Evolutionary conservation across 2,329 filamentous ascomycete species (phyloP).

Genomic region (Ciborinia camelliae): DNA sequence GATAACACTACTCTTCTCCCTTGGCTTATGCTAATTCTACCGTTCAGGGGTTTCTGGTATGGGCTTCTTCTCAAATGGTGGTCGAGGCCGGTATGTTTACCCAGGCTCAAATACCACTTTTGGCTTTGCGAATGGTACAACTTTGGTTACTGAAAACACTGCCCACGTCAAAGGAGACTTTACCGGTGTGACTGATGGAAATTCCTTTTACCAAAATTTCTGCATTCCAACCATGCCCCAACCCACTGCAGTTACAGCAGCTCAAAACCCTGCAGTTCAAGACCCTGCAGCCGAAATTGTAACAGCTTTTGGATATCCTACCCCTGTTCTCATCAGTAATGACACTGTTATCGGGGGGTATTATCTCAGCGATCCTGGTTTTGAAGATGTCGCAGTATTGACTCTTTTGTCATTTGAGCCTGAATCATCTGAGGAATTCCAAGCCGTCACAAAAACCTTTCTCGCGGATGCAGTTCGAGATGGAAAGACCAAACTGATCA

Average conservation of each 20-base stretch:
- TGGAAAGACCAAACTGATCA: conserved; percentile 57
- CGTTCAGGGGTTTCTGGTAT: conserved; percentile 11
- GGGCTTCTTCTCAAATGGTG: conserved; percentile 41
- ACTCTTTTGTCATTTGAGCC: conserved; percentile 33
- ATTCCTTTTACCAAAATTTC: conserved; percentile 33
- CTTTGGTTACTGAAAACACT: conserved; percentile 36
- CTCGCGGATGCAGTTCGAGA: conserved; percentile 45
- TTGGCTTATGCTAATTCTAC: not conserved
- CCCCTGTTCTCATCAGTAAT: conserved; percentile 28
- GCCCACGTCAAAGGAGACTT: conserved; percentile 40
- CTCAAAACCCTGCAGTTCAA: not conserved
- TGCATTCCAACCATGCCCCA: conserved; percentile 20
- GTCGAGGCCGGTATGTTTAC: conserved; percentile 40
- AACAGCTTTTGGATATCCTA: conserved; percentile 31
- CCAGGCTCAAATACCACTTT: conserved; percentile 42
- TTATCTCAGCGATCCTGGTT: conserved; percentile 33
- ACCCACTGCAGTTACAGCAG: not conserved
- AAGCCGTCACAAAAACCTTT: conserved; percentile 39
- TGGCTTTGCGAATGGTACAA: conserved; percentile 42
- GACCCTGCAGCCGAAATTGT: conserved; percentile 20
- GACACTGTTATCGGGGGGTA: conserved; percentile 34
- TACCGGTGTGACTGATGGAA: conserved; percentile 32
- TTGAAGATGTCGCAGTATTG: conserved; percentile 36
- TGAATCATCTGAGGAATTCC: conserved; percentile 31
- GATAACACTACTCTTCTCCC: not conserved